Evolutionary conservation across 805 yeast species (phyloP), one percentile per base, ranked within the genome.

Genomic region (Starmerella ratchasimensis): DNA sequence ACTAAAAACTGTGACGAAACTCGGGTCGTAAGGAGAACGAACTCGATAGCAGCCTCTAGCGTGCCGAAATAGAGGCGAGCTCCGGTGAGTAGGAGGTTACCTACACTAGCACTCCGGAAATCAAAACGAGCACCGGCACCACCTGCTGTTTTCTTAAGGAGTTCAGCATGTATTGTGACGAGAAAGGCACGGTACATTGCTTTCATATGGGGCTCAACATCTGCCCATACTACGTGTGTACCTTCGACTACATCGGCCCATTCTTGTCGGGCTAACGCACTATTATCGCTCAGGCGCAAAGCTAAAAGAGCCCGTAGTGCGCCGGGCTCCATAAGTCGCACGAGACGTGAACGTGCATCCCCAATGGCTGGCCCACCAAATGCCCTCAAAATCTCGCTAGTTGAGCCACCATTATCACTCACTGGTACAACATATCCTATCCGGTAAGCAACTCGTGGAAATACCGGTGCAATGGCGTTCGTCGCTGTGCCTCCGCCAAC

Each of bases 361-460:
- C 97, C 97, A 37, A 86, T 82, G 0, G 96, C 95, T 3, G 94
- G 94, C 0, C 97, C 96, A 2, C 94, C 94, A 14, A 86, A 64
- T 1, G 83, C 81, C 11, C 95, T 60, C 5, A 84, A 65, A 18
- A 86, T 69, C 57, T 86, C 96, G 20, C 93, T 77, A 0, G 95
- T 82, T 2, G 95, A 84, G 0, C 96, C 96, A 14, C 97, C 97
- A 53, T 86, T 86, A 56, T 86, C 97, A 33, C 81, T 74, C 13
- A 86, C 72, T 0, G 97, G 97, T 25, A 86, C 59, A 4, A 84
- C 67, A 48, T 79, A 84, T 2, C 77, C 61, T 3, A 80, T 60
- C 8, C 61, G 52, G n/a, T 36, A 29, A 0, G 72, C 54, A 2
- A 74, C 47, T 2, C 56, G 38, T 27, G 67, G 62, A 46, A 80